A percentile compares a stretch with the other conserved stretches of the same genome.
phyloP scores from a whole-genome alignment of 345 rosid species.

The Reutealis trisperma region DNA sequence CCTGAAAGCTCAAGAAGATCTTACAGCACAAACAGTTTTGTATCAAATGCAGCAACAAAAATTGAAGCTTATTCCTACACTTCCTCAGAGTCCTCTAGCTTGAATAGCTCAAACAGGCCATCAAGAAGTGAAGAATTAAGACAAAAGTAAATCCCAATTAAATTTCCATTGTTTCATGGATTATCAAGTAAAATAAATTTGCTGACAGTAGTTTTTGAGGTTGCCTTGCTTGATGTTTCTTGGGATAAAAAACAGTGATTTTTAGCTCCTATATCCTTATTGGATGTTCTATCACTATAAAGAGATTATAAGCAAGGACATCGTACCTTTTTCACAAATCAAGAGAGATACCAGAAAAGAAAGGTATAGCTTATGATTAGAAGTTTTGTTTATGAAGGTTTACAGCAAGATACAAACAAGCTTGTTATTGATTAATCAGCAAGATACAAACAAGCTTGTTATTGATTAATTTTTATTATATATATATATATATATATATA shows the following conservation, averaged over 20 bases:
- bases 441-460: too few species aligned
- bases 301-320: not conserved
- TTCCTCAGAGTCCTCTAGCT: conserved; percentile 34
- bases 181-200: not conserved
- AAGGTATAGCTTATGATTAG: too few species aligned
- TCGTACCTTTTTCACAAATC: not conserved
- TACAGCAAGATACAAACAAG: not conserved
- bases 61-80: conserved; percentile 24
- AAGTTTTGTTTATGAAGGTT: not conserved
- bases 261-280: not conserved
- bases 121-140: conserved; percentile 24
- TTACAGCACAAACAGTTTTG: conserved; percentile 28
- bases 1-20: conserved; percentile 28
- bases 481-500: too few species aligned
- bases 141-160: not conserved
- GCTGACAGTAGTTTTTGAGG: not conserved
- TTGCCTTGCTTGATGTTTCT: not conserved
- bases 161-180: not conserved
- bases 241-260: not conserved
- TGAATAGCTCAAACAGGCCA: conserved; percentile 25
- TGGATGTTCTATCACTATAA: conserved; percentile 4
- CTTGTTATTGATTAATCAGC: not conserved
- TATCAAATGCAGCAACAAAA: conserved; percentile 28
- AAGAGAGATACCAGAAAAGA: not conserved
- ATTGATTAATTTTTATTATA: too few species aligned